phyloP scores from a whole-genome alignment of 345 rosid species.

The Populus ilicifolia region DNA sequence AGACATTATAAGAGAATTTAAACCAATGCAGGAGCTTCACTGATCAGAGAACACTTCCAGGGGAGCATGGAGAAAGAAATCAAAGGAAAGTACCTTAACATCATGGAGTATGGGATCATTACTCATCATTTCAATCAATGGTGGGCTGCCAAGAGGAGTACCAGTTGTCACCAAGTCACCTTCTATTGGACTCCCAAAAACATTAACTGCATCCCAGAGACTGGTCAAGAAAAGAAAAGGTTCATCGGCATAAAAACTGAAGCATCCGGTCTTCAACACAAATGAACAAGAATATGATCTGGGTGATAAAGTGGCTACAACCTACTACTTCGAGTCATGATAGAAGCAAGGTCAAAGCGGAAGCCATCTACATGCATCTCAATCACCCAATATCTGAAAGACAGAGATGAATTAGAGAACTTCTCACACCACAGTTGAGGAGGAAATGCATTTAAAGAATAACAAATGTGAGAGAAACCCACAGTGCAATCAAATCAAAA shows the following conservation, averaged over 20 bases:
- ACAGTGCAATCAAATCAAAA: background rate
- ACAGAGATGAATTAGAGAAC: conserved; percentile 12
- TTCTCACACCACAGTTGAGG: background rate
- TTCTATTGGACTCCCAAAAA: conserved; percentile 60
- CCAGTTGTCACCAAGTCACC: conserved; percentile 78
- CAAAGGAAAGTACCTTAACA: conserved; percentile 59
- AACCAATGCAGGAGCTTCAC: background rate
- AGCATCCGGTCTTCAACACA: background rate
- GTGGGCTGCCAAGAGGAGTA: conserved; percentile 78
- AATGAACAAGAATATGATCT: conserved; percentile 3
- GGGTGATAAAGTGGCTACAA: conserved; percentile 21
- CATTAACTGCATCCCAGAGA: conserved; percentile 89
- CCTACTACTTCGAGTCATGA: conserved; percentile 95
- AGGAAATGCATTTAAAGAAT: background rate
- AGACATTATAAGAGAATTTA: conserved; percentile 5
- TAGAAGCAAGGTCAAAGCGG: conserved; percentile 98
- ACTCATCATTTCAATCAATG: conserved; percentile 83
- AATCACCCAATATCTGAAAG: conserved; percentile 88
- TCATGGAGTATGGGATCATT: conserved; percentile 85
- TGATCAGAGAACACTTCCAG: background rate
- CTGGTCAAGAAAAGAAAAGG: conserved; percentile 33
- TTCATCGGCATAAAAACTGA: background rate
- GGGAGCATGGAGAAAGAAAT: background rate
- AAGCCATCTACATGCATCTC: conserved; percentile 99
- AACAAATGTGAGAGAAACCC: background rate